Conservation (phyloP, 2,329 filamentous ascomycete species). For the Xylaria hypoxylon region DNA sequence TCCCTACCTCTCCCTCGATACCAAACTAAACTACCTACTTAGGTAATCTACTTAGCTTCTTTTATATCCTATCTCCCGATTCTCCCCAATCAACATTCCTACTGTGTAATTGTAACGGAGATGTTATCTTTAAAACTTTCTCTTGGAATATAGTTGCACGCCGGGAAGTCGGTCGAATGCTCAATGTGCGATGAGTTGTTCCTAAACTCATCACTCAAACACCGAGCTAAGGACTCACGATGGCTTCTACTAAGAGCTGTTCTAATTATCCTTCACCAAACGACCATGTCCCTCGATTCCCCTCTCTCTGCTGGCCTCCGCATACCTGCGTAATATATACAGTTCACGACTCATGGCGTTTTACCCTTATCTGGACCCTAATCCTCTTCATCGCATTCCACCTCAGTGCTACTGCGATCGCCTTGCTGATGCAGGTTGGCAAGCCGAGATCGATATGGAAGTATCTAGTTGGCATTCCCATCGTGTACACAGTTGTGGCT, state of each 20-base stretch:
- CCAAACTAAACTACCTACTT: background rate
- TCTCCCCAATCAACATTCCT: conserved; percentile 27
- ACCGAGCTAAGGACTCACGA: conserved; percentile 21
- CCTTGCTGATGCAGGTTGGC: conserved; percentile 76
- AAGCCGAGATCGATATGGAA: conserved; percentile 66
- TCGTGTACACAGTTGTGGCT: conserved; percentile 77
- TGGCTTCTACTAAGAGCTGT: conserved; percentile 40
- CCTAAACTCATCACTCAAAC: background rate
- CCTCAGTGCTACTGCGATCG: conserved; percentile 76
- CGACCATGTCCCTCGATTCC: conserved; percentile 79
- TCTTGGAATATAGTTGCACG: conserved; percentile 25
- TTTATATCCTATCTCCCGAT: conserved; percentile 1
- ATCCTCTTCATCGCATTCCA: conserved; percentile 83
- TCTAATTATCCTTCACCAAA: conserved; percentile 57
- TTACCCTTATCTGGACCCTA: conserved; percentile 87
- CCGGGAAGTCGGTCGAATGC: conserved; percentile 40
- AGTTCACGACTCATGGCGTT: conserved; percentile 83
- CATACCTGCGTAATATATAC: conserved; percentile 75
- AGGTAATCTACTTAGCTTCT: too few relatives aligned
- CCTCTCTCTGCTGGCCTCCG: conserved; percentile 82
- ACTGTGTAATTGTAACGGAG: conserved; percentile 9
- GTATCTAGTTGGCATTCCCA: conserved; percentile 77
- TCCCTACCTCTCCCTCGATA: too few relatives aligned
- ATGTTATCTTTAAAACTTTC: conserved; percentile 18
- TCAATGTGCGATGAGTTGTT: conserved; percentile 40